phyloP scores from a whole-genome alignment of 2,329 filamentous ascomycete species.

The Boeremia exigua region DNA sequence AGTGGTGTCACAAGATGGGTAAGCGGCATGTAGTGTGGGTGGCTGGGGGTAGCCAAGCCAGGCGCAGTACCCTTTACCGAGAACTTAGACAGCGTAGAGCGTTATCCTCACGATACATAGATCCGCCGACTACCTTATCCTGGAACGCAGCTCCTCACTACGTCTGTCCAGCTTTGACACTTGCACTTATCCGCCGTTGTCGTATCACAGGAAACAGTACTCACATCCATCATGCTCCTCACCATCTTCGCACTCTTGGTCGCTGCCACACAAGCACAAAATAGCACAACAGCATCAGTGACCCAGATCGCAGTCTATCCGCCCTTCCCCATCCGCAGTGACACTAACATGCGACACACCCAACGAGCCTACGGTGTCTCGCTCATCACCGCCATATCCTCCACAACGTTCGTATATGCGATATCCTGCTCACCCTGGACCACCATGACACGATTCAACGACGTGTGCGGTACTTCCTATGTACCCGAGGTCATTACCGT shows the following conservation, averaged over 20 bases:
- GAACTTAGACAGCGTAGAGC: neutral
- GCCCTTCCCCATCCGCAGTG: slow-evolving; percentile 18
- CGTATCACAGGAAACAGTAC: neutral
- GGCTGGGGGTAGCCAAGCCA: slow-evolving; percentile 10
- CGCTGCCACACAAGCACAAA: slow-evolving; percentile 3
- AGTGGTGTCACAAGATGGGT: neutral
- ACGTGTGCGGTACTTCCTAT: slow-evolving; percentile 9
- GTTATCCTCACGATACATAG: neutral
- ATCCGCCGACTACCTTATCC: neutral
- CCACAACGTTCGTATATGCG: slow-evolving; percentile 14
- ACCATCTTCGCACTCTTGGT: neutral
- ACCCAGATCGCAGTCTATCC: slow-evolving; percentile 14
- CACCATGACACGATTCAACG: slow-evolving; percentile 14
- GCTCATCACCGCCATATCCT: slow-evolving; percentile 13
- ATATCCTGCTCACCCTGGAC: slow-evolving; percentile 12
- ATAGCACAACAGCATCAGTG: neutral
- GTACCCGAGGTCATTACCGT: slow-evolving; percentile 14
- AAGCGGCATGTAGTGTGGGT: slow-evolving; percentile 7
- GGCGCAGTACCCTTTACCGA: slow-evolving; percentile 8
- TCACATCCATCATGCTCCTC: slow-evolving; percentile 3
- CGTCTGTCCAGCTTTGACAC: neutral
- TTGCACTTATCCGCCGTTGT: neutral
- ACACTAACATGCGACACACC: slow-evolving; percentile 13
- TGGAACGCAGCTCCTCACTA: too few species aligned
- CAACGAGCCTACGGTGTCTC: slow-evolving; percentile 20